Evolutionary conservation across 2,329 filamentous ascomycete genomes (phyloP), one percentile per base, ranked within the genome.

Genomic region (Simplicillium aogashimaense): DNA sequence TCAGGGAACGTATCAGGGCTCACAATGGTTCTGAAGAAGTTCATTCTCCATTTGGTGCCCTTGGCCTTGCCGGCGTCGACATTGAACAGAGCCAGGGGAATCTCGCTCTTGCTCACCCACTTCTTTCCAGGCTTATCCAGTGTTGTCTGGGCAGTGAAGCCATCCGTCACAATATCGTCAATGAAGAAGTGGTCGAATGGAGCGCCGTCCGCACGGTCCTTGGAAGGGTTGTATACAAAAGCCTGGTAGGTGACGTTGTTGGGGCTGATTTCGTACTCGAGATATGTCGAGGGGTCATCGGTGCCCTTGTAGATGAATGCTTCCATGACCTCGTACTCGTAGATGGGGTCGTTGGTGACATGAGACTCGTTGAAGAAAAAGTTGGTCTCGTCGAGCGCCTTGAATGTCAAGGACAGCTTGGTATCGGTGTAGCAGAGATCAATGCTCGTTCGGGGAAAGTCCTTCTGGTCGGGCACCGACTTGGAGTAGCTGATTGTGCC

Each of bases 171-270:
- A 0, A 67, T 64, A 37, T 64, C 52, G 4, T 54, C 47, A 38
- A 71, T 49, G 45, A 64, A 66, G 35, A 64, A 60, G 37, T 60
- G 59, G 45, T 70, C 67, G 35, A 71, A 65, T 0, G 67, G 58
- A 9, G 64, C 58, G 15, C 59, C 63, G 1, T 49, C 40, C 2
- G 57, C 55, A 18, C 67, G 62, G 12, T 61, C 57, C 46, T 70
- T 70, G 47, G 63, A 61, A 4, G 66, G 68, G 48, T 72, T 72
- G 55, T 67, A 71, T 47, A 72, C 63, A 43, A 70, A 67, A 8
- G 67, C 64, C 45, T 71, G 66, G 55, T 66, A 72, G 16, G 67
- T 72, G 39, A 66, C 60, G 43, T 72, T 72, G 57, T 69, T 67
- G 37, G 69, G 69, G 49, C 53, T 69, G 33, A 72, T 61, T 51